Evolutionary conservation across 257 asterid genomes (phyloP), one percentile per base, ranked within the genome.

Genomic region (Agastache rugosa): DNA sequence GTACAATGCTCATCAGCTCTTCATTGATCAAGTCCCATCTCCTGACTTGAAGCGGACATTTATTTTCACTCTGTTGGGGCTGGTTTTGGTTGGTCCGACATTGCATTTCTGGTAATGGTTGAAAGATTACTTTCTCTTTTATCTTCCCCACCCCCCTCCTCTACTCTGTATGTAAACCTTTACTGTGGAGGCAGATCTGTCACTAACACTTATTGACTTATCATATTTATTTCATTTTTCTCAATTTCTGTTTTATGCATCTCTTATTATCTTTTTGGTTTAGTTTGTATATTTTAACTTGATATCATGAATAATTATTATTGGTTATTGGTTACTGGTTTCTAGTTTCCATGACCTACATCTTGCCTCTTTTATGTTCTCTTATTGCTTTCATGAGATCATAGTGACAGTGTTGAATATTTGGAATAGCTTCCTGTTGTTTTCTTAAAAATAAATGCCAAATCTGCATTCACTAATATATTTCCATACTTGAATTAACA

Each of bases 61-160:
- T 77, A 65, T 81, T 16, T 92, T 94, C 87, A 85, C 97, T 51
- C 75, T 88, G 53, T 73, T 94, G 91, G 98, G 98, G 68, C 88
- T 93, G 77, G 92, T 79, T 67, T 85, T 91, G 89, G 98, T 93
- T 67, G 98, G 97, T 79, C 98, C 98, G 23, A 84, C 97, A 53
- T 85, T 91, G 87, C 98, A 94, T 83, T 84, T 86, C 87, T 94
- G 97, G 98, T 91, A 91, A 80, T 63, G 59, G 22, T 48, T 25
- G 67, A 67, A 64, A 56, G 17, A 41, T 16, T 48, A 51, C 31
- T 63, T 29, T 37, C n/a, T 48, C 20, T 4, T 10, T 16, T 4
- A 12, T 72, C n/a, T 7, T 27, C 11, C 1, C 27, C 16, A 9
- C 68, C 54, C 11, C 19, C 31, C 34, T 29, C 45, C 16, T 34